Percentiles rank a stretch among this genome's conserved stretches.
Evolutionary conservation across 2,329 filamentous ascomycete genomes (phyloP).

Genomic region (Clarireedia homoeocarpa): DNA sequence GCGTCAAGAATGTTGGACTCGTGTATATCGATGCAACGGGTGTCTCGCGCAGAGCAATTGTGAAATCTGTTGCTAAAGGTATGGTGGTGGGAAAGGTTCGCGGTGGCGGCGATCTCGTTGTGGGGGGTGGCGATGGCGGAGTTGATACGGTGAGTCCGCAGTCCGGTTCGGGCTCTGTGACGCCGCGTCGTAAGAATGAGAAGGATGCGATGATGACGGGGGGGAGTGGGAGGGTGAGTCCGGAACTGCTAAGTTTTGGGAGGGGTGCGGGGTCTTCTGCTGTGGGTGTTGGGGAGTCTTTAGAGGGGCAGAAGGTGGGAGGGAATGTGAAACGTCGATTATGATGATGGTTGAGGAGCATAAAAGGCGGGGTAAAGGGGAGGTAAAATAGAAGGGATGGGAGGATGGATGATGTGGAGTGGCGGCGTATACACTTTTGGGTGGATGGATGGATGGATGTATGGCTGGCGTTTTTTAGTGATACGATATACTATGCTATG

Average conservation of each 20-base stretch:
- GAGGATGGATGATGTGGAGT: not conserved
- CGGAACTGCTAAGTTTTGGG: slow-evolving; percentile 23
- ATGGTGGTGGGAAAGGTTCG: slow-evolving; percentile 83
- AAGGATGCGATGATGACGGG: slow-evolving; percentile 21
- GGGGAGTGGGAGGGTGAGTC: slow-evolving; percentile 14
- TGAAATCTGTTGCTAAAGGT: slow-evolving; percentile 93
- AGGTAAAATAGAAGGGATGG: not conserved
- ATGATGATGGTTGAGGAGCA: not conserved
- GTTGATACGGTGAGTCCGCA: slow-evolving; percentile 6
- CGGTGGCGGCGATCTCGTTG: slow-evolving; percentile 64
- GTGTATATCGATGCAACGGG: slow-evolving; percentile 97
- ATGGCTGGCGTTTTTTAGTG: not conserved
- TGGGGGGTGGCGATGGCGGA: slow-evolving; percentile 47
- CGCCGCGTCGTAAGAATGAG: slow-evolving; percentile 15
- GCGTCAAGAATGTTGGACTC: slow-evolving; percentile 90
- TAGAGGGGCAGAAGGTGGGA: slow-evolving; percentile 17
- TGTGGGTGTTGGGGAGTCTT: slow-evolving; percentile 16
- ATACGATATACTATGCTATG: not conserved
- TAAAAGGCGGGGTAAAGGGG: not conserved
- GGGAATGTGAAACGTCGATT: not conserved
- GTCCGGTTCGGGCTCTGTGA: slow-evolving; percentile 16
- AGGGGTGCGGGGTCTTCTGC: slow-evolving; percentile 19
- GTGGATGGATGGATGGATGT: not conserved
- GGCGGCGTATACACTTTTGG: not conserved
- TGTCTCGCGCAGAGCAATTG: slow-evolving; percentile 77